Evolutionary conservation across 371 early-diverging fungal species (phyloP).

Genomic region (Mortierella sp.): DNA sequence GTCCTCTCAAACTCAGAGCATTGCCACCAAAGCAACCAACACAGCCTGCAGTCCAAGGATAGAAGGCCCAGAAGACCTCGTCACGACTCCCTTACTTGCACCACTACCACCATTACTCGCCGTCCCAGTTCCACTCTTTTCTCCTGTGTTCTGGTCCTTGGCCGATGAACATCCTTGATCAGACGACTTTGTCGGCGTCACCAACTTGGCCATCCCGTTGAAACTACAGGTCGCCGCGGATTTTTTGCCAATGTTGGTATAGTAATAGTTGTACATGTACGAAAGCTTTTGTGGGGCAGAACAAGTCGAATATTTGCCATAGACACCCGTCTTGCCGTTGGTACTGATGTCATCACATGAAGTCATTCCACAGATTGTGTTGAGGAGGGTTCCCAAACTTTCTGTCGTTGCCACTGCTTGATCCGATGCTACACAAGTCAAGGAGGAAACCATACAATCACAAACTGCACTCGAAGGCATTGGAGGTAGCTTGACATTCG

Average conservation of each 20-base stretch:
- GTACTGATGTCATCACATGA: constrained; percentile 64
- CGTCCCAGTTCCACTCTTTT: no score
- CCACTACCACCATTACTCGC: no score
- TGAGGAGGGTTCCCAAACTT: constrained; percentile 53
- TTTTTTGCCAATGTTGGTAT: constrained; percentile 43
- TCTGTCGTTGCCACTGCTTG: constrained; percentile 52
- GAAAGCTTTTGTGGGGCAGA: constrained; percentile 59
- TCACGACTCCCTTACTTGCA: no score
- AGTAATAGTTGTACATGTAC: constrained; percentile 53
- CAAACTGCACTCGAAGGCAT: constrained; percentile 77
- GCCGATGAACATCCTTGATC: constrained; percentile 23
- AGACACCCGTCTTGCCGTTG: constrained; percentile 62
- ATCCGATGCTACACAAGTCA: constrained; percentile 66
- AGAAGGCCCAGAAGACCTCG: no score
- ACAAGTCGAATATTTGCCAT: constrained; percentile 69
- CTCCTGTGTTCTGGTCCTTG: background rate
- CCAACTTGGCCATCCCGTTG: constrained; percentile 51
- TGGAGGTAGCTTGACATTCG: constrained; percentile 67
- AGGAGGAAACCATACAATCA: constrained; percentile 72
- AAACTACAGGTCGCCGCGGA: constrained; percentile 49
- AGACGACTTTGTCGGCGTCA: constrained; percentile 21
- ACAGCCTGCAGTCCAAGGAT: no score
- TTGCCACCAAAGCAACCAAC: no score
- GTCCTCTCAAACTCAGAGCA: no score
- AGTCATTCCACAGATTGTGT: constrained; percentile 62